phyloP scores from a whole-genome alignment of 2,329 filamentous ascomycete genomes.

The Colletotrichum spaethianum region DNA sequence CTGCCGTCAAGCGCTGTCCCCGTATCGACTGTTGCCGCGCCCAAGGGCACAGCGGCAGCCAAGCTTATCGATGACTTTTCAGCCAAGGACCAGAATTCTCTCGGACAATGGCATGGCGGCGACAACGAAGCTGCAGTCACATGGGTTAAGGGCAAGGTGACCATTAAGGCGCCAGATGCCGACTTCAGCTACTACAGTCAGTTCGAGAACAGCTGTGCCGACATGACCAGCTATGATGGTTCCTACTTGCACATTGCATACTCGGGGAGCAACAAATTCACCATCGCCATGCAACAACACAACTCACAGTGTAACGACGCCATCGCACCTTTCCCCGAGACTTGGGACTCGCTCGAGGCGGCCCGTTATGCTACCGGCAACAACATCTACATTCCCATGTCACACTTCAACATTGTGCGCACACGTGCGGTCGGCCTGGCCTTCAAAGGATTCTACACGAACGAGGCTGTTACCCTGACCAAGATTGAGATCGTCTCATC shows the following conservation, averaged over 20 bases:
- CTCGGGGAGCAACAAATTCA: slow-evolving; percentile 74
- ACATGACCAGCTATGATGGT: slow-evolving; percentile 69
- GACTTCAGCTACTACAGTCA: slow-evolving; percentile 75
- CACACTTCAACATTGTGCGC: slow-evolving; percentile 75
- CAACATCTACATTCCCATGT: slow-evolving; percentile 77
- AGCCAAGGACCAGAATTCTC: slow-evolving; percentile 66
- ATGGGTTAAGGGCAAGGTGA: slow-evolving; percentile 66
- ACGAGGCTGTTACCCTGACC: slow-evolving; percentile 64
- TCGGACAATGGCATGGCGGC: slow-evolving; percentile 76
- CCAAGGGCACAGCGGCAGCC: slow-evolving; percentile 61
- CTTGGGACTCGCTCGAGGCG: slow-evolving; percentile 79
- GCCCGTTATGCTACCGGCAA: slow-evolving; percentile 67
- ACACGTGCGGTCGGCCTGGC: slow-evolving; percentile 70
- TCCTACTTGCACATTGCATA: slow-evolving; percentile 77
- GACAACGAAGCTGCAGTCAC: slow-evolving; percentile 69
- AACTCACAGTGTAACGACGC: slow-evolving; percentile 71
- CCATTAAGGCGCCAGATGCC: slow-evolving; percentile 52
- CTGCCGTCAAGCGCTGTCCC: slow-evolving; percentile 56
- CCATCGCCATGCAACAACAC: slow-evolving; percentile 76
- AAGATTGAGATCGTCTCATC: slow-evolving; percentile 72
- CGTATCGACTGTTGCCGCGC: slow-evolving; percentile 63
- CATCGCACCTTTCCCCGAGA: slow-evolving; percentile 74
- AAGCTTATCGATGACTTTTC: slow-evolving; percentile 75
- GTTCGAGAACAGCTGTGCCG: slow-evolving; percentile 55
- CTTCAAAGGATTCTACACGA: slow-evolving; percentile 75